Base-by-base conservation (phyloP, 2,329 filamentous ascomycete genomes). In the Aspergillus texensis region DNA sequence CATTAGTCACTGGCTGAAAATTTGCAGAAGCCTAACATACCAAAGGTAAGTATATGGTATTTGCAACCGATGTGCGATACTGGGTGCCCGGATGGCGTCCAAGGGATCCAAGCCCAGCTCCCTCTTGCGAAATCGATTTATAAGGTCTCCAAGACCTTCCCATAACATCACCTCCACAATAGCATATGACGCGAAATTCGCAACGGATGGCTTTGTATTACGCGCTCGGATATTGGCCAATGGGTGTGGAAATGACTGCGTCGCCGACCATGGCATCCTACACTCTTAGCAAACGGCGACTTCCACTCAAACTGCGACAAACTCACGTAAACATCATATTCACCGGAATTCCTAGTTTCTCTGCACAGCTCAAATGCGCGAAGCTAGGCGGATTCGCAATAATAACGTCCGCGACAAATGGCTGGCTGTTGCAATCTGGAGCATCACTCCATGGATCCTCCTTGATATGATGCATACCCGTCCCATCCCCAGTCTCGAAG, bases 11-110 rank as follows among this genome's bases (percentile, higher is more conserved):
- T 68, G 63, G 58, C 63, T 69, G 14, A 10, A 26, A 14, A 57
- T 28, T 19, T 41, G 6, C 43, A 6, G 14, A 32, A 6, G 14
- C 11, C 9, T 28, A 28, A 41, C 71, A 64, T 71, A 83, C 93
- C 94, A 97, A 78, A 93, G 95, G 74, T 97, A 98, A 0, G 94
- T 96, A 70, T 92, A 92, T 0, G 94, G 93, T 19, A 97, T 85
- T 54, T 86, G 86, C 36, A 97, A 81, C 36, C 92, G 88, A 52
- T 87, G 88, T 16, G 96, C 81, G 74, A 96, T 86, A 4, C 91
- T 91, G 10, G 94, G 93, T 2, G 91, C 94, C 86, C 91, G 94
- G 56, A 96, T 89, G 9, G 92, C 81, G 65, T 91, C 93, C 48
- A 97, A 84, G 0, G 90, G 86, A 52, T 95, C 91, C 0, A 97